phyloP scores from a whole-genome alignment of 345 rosid species.

The Conringia planisiliqua region DNA sequence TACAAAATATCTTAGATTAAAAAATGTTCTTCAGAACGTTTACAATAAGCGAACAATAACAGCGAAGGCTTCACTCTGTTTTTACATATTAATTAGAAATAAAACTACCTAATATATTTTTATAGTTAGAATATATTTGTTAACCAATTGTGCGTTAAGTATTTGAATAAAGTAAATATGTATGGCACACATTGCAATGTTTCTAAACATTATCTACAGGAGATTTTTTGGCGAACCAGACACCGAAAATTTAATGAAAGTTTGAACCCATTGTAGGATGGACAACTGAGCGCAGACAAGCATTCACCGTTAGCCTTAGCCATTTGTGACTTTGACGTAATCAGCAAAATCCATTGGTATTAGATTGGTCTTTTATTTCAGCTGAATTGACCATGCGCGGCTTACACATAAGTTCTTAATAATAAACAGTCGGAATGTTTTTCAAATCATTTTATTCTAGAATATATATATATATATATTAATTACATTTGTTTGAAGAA shows the following conservation, averaged over 20 bases:
- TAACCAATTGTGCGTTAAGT: background rate
- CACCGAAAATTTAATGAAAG: background rate
- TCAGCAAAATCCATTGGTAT: background rate
- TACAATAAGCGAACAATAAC: no score
- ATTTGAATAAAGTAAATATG: background rate
- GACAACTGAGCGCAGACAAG: constrained; percentile 18
- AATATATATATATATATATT: background rate
- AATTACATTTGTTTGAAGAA: background rate
- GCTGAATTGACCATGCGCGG: background rate
- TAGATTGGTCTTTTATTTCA: background rate
- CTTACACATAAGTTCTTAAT: background rate
- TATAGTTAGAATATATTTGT: no score
- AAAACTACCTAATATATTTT: no score
- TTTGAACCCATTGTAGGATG: constrained; percentile 17
- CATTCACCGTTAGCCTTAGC: constrained; percentile 11
- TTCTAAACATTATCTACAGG: background rate
- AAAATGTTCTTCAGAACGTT: no score
- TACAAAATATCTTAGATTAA: no score
- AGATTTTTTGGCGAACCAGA: background rate
- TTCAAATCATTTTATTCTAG: background rate
- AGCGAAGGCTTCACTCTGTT: no score
- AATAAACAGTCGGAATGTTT: background rate
- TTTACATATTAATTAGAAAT: no score
- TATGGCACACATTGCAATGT: constrained; percentile 26
- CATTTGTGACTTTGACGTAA: background rate